A percentile compares a stretch with the other conserved stretches of the same genome.
These are phyloP conservation scores for Claviceps capensis DNA, from an alignment of 2,329 filamentous ascomycete genomes.

Conservation along the genomic window DNA sequence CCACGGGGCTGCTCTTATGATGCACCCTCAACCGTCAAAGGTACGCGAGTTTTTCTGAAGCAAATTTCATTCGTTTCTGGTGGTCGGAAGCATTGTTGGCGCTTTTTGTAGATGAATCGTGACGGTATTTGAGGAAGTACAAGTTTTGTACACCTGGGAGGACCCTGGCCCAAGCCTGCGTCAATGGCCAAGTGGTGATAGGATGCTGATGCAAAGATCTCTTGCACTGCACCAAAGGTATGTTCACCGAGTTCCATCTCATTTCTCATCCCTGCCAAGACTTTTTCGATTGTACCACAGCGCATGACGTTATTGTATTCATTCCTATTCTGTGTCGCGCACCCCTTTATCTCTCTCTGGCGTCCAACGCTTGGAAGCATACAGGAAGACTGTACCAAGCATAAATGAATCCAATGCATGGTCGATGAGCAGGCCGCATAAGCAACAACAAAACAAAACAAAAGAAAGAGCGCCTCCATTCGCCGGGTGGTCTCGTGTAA, in stretches of 20 bases:
- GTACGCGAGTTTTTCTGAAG: neutral
- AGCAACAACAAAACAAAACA: neutral
- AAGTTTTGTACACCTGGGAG: neutral
- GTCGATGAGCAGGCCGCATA: neutral
- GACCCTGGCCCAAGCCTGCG: neutral
- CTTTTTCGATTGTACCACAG: neutral
- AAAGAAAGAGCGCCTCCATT: neutral
- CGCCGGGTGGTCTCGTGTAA: constrained; percentile 8
- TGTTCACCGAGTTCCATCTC: constrained; percentile 3
- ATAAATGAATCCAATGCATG: neutral
- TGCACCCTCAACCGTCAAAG: constrained; percentile 6
- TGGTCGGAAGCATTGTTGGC: neutral
- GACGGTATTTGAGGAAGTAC: neutral
- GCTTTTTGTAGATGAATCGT: neutral
- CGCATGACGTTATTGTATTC: neutral
- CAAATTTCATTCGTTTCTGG: neutral
- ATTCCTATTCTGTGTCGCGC: neutral
- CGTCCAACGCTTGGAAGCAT: neutral
- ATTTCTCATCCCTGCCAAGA: constrained; percentile 3
- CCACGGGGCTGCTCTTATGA: neutral
- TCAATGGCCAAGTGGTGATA: neutral
- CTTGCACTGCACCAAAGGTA: constrained; percentile 2
- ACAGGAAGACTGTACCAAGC: neutral
- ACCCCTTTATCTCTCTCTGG: neutral
- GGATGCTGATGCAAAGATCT: neutral